Conservation (phyloP, 2,329 filamentous ascomycete species). For the Phyllosticta citriasiana region DNA sequence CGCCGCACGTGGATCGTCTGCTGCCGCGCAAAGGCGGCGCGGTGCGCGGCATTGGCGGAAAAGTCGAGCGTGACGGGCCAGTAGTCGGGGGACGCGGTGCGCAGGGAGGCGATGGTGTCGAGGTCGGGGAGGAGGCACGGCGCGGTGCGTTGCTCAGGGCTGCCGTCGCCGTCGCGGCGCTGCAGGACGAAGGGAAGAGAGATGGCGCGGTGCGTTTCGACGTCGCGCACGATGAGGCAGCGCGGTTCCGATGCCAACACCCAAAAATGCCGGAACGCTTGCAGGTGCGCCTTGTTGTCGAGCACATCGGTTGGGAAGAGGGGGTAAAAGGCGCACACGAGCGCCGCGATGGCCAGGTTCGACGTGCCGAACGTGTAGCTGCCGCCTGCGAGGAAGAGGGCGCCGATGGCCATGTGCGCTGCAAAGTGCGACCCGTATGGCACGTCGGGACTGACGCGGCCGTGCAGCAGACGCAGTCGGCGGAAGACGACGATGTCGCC, state of each 20-base stretch:
- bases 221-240: slow-evolving; percentile 79
- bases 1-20: slow-evolving; percentile 68
- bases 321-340: slow-evolving; percentile 89
- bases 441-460: slow-evolving; percentile 70
- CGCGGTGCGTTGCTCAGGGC: slow-evolving; percentile 31
- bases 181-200: slow-evolving; percentile 60
- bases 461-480: slow-evolving; percentile 77
- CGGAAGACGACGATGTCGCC: slow-evolving; percentile 81
- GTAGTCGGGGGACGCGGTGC: slow-evolving; percentile 55
- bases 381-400: slow-evolving; percentile 84
- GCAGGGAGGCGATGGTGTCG: slow-evolving; percentile 51
- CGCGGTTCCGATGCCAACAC: slow-evolving; percentile 83
- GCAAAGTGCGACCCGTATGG: slow-evolving; percentile 92
- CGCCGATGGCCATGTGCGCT: slow-evolving; percentile 80
- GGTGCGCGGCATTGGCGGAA: slow-evolving; percentile 49
- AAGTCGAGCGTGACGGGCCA: slow-evolving; percentile 80
- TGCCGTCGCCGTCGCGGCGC: slow-evolving; percentile 38
- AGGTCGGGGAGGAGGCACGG: slow-evolving; percentile 57
- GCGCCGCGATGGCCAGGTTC: slow-evolving; percentile 72
- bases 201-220: slow-evolving; percentile 72
- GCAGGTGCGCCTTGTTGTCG: slow-evolving; percentile 88
- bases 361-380: slow-evolving; percentile 86
- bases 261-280: slow-evolving; percentile 97
- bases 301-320: slow-evolving; percentile 81
- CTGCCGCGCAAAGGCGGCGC: slow-evolving; percentile 53